Evolutionary conservation across 2,329 filamentous ascomycete species (phyloP).

Genomic region (Grosmannia serpens): DNA sequence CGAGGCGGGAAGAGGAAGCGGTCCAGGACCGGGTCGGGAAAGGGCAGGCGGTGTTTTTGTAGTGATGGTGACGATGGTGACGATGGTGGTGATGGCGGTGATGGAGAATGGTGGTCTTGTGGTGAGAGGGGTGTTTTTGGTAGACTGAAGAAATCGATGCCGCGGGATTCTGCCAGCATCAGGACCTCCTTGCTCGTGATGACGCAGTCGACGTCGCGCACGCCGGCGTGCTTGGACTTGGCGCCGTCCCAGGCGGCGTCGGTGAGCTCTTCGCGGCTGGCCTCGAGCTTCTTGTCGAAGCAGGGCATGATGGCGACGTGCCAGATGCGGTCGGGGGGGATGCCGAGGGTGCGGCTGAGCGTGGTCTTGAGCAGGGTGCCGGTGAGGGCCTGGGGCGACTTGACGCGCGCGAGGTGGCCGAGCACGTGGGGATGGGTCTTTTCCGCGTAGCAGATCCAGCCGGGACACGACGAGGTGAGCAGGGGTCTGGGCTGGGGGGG

Average conservation of each 20-base stretch:
- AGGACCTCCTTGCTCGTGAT: conserved; percentile 93
- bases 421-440: conserved; percentile 94
- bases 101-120: background rate
- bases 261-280: conserved; percentile 84
- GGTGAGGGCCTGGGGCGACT: conserved; percentile 85
- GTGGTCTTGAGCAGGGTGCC: conserved; percentile 85
- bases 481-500: conserved; percentile 31
- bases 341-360: conserved; percentile 58
- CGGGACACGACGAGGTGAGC: conserved; percentile 83
- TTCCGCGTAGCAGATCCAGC: conserved; percentile 98
- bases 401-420: conserved; percentile 79
- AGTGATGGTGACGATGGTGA: no score
- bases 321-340: conserved; percentile 76
- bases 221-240: conserved; percentile 34
- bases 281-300: conserved; percentile 98
- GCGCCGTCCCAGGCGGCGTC: conserved; percentile 68
- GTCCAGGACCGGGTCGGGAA: conserved; percentile 62
- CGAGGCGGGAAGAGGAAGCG: conserved; percentile 59
- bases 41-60: conserved; percentile 24
- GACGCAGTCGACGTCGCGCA: conserved; percentile 92
- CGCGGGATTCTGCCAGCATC: conserved; percentile 72
- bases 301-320: conserved; percentile 96
- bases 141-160: conserved; percentile 63
- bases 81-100: background rate
- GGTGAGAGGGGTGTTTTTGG: conserved; percentile 40